A percentile compares a stretch with the other conserved stretches of the same genome.
phyloP scores from a whole-genome alignment of 1,139 yeast genomes.

The Blastobotrys capitulatus region DNA sequence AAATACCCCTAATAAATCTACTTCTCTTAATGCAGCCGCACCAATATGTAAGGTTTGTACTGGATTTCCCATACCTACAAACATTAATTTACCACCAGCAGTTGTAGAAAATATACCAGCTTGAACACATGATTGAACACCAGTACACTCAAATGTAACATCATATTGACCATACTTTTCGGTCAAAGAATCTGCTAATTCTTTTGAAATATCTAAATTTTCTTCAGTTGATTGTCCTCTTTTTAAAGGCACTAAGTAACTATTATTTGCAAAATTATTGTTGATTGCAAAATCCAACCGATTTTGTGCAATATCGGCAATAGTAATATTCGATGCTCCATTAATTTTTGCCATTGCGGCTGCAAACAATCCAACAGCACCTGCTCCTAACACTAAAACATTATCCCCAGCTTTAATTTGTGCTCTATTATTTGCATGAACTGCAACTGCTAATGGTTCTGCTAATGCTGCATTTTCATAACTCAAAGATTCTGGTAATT shows the following conservation, averaged over 20 bases:
- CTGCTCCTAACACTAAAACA: conserved; percentile 85
- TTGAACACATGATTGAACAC: conserved; percentile 59
- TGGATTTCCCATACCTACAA: conserved; percentile 58
- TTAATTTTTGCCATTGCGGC: conserved; percentile 74
- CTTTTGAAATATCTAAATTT: conserved; percentile 40
- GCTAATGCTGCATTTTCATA: conserved; percentile 84
- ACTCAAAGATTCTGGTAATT: conserved; percentile 67
- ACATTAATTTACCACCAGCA: conserved; percentile 63
- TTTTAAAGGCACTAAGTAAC: conserved; percentile 14
- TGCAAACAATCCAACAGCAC: conserved; percentile 79
- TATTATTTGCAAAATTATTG: conserved; percentile 31
- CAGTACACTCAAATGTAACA: conserved; percentile 64
- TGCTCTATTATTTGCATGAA: conserved; percentile 70
- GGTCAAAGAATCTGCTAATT: conserved; percentile 52
- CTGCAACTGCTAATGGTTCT: conserved; percentile 85
- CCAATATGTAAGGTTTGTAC: conserved; percentile 43
- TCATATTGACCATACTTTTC: conserved; percentile 36
- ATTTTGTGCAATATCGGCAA: conserved; percentile 43
- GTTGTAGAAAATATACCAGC: conserved; percentile 53
- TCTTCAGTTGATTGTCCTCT: conserved; percentile 32
- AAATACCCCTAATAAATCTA: conserved; percentile 67
- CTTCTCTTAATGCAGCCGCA: conserved; percentile 47
- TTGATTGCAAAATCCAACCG: conserved; percentile 19
- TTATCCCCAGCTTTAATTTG: conserved; percentile 61
- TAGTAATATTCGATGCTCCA: conserved; percentile 65